Percentiles rank a stretch among this genome's conserved stretches.
phyloP scores from a whole-genome alignment of 306 rosid species.

The Cucurbita argyrosperma region DNA sequence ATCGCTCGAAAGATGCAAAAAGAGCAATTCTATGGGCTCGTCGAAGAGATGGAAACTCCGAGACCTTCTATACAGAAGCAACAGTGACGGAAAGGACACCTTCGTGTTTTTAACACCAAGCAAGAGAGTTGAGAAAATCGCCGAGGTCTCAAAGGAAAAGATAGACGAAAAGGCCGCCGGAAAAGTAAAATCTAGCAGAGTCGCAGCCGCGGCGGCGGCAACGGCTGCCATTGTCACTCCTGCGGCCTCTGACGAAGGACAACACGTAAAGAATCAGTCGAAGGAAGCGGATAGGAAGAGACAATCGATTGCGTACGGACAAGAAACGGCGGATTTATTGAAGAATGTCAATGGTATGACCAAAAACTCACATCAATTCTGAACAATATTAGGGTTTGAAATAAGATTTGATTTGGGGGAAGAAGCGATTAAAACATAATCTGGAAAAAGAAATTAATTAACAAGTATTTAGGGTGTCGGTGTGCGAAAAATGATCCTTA shows the following conservation, averaged over 20 bases:
- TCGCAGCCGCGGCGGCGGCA: neutral
- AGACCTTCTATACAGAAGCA: slow-evolving; percentile 41
- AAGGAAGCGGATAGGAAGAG: slow-evolving; percentile 22
- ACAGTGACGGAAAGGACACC: slow-evolving; percentile 37
- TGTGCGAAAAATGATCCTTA: neutral
- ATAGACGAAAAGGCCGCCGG: neutral
- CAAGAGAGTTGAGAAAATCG: slow-evolving; percentile 5
- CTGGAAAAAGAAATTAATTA: neutral
- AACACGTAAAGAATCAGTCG: neutral
- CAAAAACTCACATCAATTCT: slow-evolving; percentile 38
- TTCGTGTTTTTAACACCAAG: slow-evolving; percentile 11
- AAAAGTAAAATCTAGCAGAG: slow-evolving; percentile 4
- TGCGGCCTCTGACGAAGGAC: neutral
- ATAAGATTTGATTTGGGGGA: slow-evolving; percentile 1
- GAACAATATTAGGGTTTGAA: slow-evolving; percentile 5
- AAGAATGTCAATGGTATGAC: slow-evolving; percentile 30
- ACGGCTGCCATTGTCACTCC: neutral
- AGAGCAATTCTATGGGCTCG: slow-evolving; percentile 38
- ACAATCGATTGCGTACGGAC: slow-evolving; percentile 28
- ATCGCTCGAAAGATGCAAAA: slow-evolving; percentile 26
- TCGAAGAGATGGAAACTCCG: slow-evolving; percentile 71
- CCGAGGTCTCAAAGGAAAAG: neutral
- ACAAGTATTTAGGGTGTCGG: neutral
- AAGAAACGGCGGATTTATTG: slow-evolving; percentile 40
- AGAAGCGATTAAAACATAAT: neutral